Conservation (phyloP, 2,329 filamentous ascomycete species). For the Pseudogymnoascus sp. region DNA sequence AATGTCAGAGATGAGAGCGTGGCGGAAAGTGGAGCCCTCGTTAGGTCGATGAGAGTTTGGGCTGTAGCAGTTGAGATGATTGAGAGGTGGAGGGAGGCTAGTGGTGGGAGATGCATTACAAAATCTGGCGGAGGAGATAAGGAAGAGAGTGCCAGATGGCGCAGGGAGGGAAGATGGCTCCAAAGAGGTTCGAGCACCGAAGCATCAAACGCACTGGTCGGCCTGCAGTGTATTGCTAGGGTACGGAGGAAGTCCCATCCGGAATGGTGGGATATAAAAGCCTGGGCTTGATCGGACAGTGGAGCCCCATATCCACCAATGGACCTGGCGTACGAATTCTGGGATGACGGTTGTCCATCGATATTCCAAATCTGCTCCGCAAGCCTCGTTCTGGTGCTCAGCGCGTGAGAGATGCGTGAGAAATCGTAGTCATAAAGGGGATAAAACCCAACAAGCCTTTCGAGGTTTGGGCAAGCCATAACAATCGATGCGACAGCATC, state of each 20-base stretch:
- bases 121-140: constrained; percentile 35
- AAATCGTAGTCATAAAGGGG: constrained; percentile 47
- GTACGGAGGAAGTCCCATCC: constrained; percentile 48
- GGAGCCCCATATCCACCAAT: constrained; percentile 30
- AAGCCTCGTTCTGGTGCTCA: constrained; percentile 47
- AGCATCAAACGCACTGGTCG: constrained; percentile 45
- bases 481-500: constrained; percentile 51
- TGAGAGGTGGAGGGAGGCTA: constrained; percentile 42
- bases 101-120: constrained; percentile 43
- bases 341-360: constrained; percentile 8
- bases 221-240: constrained; percentile 49
- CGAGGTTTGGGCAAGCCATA: constrained; percentile 57
- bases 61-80: constrained; percentile 44
- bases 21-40: constrained; percentile 47
- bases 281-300: constrained; percentile 32
- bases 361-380: constrained; percentile 53
- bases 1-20: constrained; percentile 40
- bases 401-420: constrained; percentile 47
- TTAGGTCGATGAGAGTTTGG: constrained; percentile 47
- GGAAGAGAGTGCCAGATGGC: constrained; percentile 50
- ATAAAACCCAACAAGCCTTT: constrained; percentile 47
- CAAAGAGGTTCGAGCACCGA: constrained; percentile 44
- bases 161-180: constrained; percentile 42
- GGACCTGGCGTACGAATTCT: constrained; percentile 10
- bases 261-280: constrained; percentile 43